Conservation (phyloP, 106 monocot species). For the Platanthera zijinensis region DNA sequence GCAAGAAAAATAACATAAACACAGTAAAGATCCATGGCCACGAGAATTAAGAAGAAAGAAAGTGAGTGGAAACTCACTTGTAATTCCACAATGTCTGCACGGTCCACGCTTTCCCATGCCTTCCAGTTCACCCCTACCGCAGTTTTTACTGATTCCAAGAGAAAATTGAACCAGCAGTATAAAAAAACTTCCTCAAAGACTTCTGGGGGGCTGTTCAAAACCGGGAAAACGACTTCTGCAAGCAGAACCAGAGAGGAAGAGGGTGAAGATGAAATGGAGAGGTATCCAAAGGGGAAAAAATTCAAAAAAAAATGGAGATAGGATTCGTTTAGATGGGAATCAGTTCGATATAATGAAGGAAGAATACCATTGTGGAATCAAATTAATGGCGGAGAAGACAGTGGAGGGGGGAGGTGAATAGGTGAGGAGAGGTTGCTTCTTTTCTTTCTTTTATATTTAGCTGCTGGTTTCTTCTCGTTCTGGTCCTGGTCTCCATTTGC, state of each 20-base stretch:
- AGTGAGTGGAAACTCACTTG: conserved; percentile 75
- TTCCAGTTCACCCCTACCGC: conserved; percentile 12
- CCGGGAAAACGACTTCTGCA: not conserved
- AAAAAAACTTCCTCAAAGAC: not conserved
- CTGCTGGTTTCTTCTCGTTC: conserved; percentile 1
- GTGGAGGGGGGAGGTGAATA: conserved; percentile 23
- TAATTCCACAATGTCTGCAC: conserved; percentile 95
- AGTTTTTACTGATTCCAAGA: not conserved
- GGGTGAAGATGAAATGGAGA: conserved; percentile 18
- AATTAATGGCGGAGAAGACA: conserved; percentile 16
- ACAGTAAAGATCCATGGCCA: not conserved
- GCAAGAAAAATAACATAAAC: not conserved
- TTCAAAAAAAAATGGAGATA: not conserved
- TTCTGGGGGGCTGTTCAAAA: not conserved
- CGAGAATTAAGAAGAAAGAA: not conserved
- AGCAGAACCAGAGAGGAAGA: conserved; percentile 9
- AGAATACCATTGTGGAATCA: conserved; percentile 11
- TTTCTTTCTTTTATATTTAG: conserved; percentile 2
- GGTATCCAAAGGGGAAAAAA: conserved; percentile 5
- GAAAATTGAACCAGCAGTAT: not conserved
- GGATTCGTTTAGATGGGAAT: conserved; percentile 12
- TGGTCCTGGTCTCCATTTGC: not conserved
- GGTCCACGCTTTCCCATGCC: conserved; percentile 93
- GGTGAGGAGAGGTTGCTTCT: conserved; percentile 2
- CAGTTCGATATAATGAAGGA: conserved; percentile 13